These are phyloP conservation scores for Penicillium silybi DNA, from an alignment of 495 filamentous ascomycete genomes.

Conservation along the genomic window DNA sequence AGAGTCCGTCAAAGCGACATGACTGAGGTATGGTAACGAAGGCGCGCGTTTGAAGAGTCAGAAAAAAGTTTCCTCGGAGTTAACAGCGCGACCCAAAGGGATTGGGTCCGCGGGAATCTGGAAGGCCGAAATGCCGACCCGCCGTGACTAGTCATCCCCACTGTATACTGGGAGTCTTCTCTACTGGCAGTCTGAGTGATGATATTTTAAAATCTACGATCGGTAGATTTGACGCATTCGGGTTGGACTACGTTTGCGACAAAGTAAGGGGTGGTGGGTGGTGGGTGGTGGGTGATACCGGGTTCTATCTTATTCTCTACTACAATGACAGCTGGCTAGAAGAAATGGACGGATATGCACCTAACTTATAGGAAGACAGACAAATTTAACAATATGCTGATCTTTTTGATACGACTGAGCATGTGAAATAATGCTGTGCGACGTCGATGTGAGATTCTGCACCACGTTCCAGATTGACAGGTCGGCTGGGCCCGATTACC, in stretches of 20 bases:
- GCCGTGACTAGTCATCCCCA: no score
- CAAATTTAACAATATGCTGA: no score
- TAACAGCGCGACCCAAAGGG: neutral
- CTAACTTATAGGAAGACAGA: no score
- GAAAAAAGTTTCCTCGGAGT: conserved; percentile 2
- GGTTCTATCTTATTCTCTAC: neutral
- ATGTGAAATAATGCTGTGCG: neutral
- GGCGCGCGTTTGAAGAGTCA: conserved; percentile 1
- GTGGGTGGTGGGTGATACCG: neutral
- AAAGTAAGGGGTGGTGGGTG: neutral
- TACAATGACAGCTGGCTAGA: neutral
- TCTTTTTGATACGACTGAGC: no score
- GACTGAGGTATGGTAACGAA: neutral
- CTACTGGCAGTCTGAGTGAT: neutral
- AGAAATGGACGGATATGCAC: neutral
- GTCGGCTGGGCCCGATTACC: neutral
- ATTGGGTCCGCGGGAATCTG: conserved; percentile 2
- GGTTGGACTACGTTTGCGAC: neutral
- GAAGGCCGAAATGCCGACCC: conserved; percentile 8
- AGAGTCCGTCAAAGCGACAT: neutral
- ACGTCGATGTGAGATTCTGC: neutral
- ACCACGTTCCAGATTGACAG: neutral
- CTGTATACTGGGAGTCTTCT: no score
- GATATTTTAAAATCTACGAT: neutral
- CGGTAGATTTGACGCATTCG: neutral